Evolutionary conservation across 345 rosid genomes (phyloP), one percentile per base, ranked within the genome.

Genomic region (Citrus australasica): DNA sequence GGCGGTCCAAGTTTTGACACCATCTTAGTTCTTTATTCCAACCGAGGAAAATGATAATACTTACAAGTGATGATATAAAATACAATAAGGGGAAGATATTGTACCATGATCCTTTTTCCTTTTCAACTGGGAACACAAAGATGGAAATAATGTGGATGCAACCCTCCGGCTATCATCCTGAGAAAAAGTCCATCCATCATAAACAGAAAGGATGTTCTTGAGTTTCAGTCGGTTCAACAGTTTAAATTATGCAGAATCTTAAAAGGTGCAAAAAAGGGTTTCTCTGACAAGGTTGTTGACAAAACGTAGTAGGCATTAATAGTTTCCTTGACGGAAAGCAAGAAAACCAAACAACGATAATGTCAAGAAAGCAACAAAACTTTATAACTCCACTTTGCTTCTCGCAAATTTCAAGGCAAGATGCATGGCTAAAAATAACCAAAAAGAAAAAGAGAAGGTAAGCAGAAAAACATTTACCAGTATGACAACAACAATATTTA

Each of bases 41-140:
- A 25, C 13, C 38, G 22, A 63, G 19, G 53, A 46, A n/a, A 30
- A 37, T 9, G 40, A 16, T 42, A 4, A 73, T 51, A 9, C 5
- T 42, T 60, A 14, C 33, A 19, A 33, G 6, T 22, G n/a, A 70
- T 24, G 14, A 69, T n/a, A 6, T 22, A 35, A 21, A 2, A 56
- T 10, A 63, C 13, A 38, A 48, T 53, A 62, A 71, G 48, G 75
- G 19, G 42, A 70, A 14, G 66, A 22, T 79, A 65, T 7, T 33
- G 19, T 89, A 91, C 98, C 99, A 63, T 93, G 98, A 79, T 93
- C 98, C 66, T 89, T 95, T 84, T 92, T 92, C 78, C 97, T 91
- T 76, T 80, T 81, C 64, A 95, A 83, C 40, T 58, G 87, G 51
- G 87, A 86, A 82, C 89, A 79, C 83, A 95, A 79, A 42, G 91